Evolutionary conservation across 257 asterid genomes (phyloP), one percentile per base, ranked within the genome.

Genomic region (Euphrasia confusa): DNA sequence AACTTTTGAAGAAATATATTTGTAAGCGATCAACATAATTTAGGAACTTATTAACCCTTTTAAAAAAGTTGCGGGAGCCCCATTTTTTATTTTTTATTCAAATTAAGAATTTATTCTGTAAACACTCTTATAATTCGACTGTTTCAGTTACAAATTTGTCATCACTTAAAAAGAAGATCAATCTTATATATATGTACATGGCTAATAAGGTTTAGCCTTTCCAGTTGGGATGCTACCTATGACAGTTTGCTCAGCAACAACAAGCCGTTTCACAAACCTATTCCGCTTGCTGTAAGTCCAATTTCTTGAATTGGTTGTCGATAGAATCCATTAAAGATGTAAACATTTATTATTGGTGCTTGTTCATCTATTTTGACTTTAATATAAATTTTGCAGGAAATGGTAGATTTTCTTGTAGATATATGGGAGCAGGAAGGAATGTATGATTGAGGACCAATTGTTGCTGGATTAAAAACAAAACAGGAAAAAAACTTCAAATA

Each of bases 171-270:
- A 35, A 28, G 4, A 35, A 35, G 42, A 10, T 33, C 42, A 35
- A 35, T 35, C 42, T 35, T n/a, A n/a, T n/a, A n/a, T 35, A 35
- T 35, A 1, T 35, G 10, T 35, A 7, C 14, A 45, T 45, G 17
- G 18, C 55, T 49, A 49, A 49, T 13, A 49, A 49, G 55, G 5
- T 49, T 15, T 14, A 50, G 10, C 64, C 69, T 80, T 83, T 30
- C 86, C 91, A 92, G 99, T 75, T 89, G 93, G 95, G 80, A 82
- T 63, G 90, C 89, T 26, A 80, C 97, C 50, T 89, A 92, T 26
- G 88, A 89, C 67, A 83, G 83, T 83, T 72, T 92, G 80, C 89
- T 92, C 44, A 81, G 91, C 61, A 79, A 70, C 80, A 84, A 84
- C 85, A 84, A 89, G 77, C 86, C 89, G 56, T 89, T 92, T 68